Percentiles rank a stretch among this genome's conserved stretches.
phyloP scores from a whole-genome alignment of 352 stramenopile species.

The Phytophthora palmivora region DNA sequence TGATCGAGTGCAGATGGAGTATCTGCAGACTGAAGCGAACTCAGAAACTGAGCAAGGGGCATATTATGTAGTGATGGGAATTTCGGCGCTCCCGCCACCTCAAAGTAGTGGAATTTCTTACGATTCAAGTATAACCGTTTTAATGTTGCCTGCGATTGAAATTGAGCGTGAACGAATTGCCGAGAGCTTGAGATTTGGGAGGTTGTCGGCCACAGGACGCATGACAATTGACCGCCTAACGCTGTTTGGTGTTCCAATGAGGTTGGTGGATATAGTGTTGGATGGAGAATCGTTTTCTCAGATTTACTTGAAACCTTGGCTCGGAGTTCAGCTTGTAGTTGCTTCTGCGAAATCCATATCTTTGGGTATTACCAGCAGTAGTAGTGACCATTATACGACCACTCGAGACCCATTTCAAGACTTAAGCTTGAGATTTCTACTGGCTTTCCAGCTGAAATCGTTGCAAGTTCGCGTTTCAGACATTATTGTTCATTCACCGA shows the following conservation, averaged over 20 bases:
- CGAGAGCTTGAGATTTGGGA: slow-evolving; percentile 17
- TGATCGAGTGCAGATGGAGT: slow-evolving; percentile 32
- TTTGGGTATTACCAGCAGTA: slow-evolving; percentile 10
- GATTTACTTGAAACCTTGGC: slow-evolving; percentile 36
- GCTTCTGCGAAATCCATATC: not conserved
- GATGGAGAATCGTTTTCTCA: slow-evolving; percentile 33
- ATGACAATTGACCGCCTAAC: slow-evolving; percentile 20
- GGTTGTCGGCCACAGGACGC: not conserved
- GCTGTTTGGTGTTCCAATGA: slow-evolving; percentile 29
- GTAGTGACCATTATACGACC: slow-evolving; percentile 8
- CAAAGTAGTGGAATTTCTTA: slow-evolving; percentile 2
- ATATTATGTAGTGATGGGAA: slow-evolving; percentile 25
- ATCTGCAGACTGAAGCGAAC: slow-evolving; percentile 21
- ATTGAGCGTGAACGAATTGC: slow-evolving; percentile 29
- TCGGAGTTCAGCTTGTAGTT: slow-evolving; percentile 30
- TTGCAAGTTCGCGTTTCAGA: slow-evolving; percentile 20
- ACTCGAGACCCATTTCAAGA: slow-evolving; percentile 25
- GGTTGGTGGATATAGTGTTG: slow-evolving; percentile 26
- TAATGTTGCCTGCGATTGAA: slow-evolving; percentile 20
- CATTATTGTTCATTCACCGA: slow-evolving; percentile 21
- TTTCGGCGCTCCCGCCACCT: slow-evolving; percentile 31
- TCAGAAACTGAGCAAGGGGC: slow-evolving; percentile 8
- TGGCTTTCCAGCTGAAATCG: slow-evolving; percentile 9
- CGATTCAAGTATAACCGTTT: not conserved
- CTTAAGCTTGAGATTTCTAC: slow-evolving; percentile 21